phyloP scores from a whole-genome alignment of 2,329 filamentous ascomycete species.

The Hirsutella thompsonii region DNA sequence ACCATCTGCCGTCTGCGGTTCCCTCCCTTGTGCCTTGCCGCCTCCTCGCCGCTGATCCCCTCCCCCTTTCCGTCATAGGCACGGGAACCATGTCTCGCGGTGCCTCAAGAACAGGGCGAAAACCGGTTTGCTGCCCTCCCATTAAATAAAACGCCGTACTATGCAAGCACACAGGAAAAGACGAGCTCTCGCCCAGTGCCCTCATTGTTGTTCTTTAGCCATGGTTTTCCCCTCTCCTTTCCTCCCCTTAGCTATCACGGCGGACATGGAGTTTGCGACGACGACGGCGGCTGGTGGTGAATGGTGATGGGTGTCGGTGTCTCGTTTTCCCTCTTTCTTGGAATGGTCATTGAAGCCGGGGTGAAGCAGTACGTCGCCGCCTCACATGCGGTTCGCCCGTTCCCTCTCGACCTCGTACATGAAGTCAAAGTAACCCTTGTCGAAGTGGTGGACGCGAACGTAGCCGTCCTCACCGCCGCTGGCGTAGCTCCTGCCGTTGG shows the following conservation, averaged over 20 bases:
- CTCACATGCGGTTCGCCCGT: slow-evolving; percentile 32
- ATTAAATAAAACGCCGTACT: slow-evolving; percentile 28
- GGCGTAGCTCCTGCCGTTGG: slow-evolving; percentile 83
- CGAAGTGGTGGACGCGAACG: slow-evolving; percentile 95
- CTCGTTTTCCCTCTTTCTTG: not conserved
- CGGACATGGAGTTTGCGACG: not conserved
- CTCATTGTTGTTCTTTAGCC: not conserved
- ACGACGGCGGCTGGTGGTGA: not conserved
- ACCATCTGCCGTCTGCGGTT: too few species aligned
- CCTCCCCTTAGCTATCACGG: not conserved
- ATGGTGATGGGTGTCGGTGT: not conserved
- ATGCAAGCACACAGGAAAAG: slow-evolving; percentile 28
- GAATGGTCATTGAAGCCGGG: slow-evolving; percentile 6
- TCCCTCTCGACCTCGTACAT: slow-evolving; percentile 97
- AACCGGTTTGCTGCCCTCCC: slow-evolving; percentile 18
- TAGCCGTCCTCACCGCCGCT: slow-evolving; percentile 97
- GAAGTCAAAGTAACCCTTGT: slow-evolving; percentile 98
- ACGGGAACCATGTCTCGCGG: not conserved
- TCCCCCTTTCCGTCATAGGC: too few species aligned
- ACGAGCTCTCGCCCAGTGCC: slow-evolving; percentile 4
- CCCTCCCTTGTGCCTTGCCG: too few species aligned
- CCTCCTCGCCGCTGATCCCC: too few species aligned
- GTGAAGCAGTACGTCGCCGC: slow-evolving; percentile 5
- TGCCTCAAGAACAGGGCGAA: slow-evolving; percentile 1
- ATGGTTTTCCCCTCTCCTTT: not conserved